Base-by-base conservation (phyloP, 805 yeast genomes). In the Huiozyma naganishii region DNA sequence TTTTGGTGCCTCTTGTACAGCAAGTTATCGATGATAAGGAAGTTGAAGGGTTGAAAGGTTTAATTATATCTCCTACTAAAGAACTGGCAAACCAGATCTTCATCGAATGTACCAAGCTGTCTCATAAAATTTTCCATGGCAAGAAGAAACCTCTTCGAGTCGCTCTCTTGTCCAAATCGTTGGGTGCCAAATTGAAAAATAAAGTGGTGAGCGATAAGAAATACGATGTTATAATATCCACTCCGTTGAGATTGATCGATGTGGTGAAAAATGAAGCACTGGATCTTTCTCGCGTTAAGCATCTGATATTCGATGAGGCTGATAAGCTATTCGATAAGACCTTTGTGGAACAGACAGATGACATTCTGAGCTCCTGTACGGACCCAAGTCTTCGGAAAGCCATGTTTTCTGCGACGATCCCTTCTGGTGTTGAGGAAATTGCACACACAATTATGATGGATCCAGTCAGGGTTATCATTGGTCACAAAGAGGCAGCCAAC, bases 351-450 rank as follows among this genome's bases (percentile, higher is more conserved):
- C 98, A 92, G 68, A 83, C 96, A 0, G 99, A 92, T 61, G 80
- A 77, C 42, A 81, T 92, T 46, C 65, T 92, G 47, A 70, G 51
- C 33, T 58, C 65, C 3, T 63, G 69, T 48, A 52, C 53, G 6
- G 63, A 65, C 59, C 75, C 48, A 55, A 73, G 56, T 58, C 71
- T 48, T 56, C 73, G 80, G 42, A 86, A 80, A 64, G 78, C 92
- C 8, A 80, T 94, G 68, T 90, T 83, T 59, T 86, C 96, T 7
- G 99, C 99, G 7, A 92, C 99, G 0, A 82, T 92, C 46, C 95
- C 97, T 1, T 83, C 96, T 1, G 79, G 82, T 44, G 94, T 90
- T 23, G 98, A 90, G 65, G 89, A 84, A 54, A 71, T 88, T 53
- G 95, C 96, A 3, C 72, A 77, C 33, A 71, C 83, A 28, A 84